These are phyloP conservation scores for Saitozyma sp. DNA, from an alignment of 768 basidiomycete species.

Conservation along the genomic window DNA sequence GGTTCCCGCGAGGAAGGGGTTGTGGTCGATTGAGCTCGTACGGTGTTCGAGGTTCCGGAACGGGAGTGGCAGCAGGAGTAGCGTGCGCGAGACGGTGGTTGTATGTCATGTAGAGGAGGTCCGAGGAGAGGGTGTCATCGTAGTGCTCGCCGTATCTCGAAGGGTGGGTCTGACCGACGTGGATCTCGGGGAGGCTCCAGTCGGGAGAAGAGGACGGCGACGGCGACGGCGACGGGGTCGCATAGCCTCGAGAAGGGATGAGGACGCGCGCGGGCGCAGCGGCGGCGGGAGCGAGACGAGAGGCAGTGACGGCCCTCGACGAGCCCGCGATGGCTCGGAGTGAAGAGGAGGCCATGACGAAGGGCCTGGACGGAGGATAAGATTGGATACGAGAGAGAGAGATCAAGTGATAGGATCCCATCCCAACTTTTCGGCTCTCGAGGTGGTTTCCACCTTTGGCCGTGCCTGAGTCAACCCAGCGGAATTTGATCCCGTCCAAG, in stretches of 20 bases:
- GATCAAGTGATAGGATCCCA: too few relatives aligned
- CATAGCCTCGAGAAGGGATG: conserved; percentile 1
- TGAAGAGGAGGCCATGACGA: conserved; percentile 7
- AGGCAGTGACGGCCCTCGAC: neutral
- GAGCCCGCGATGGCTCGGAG: conserved; percentile 9
- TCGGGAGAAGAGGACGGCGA: conserved; percentile 9
- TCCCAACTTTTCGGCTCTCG: too few relatives aligned
- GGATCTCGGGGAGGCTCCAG: conserved; percentile 43
- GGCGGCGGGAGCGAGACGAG: neutral
- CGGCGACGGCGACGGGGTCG: conserved; percentile 6
- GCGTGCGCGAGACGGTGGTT: conserved; percentile 58
- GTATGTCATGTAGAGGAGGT: conserved; percentile 95
- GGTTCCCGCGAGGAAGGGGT: conserved; percentile 64
- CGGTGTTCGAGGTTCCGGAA: conserved; percentile 61
- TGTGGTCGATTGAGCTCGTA: conserved; percentile 78
- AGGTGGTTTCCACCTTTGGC: too few relatives aligned
- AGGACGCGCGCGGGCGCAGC: neutral
- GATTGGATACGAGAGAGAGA: too few relatives aligned
- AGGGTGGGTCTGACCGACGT: conserved; percentile 50
- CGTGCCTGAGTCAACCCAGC: too few relatives aligned
- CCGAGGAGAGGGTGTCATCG: conserved; percentile 72
- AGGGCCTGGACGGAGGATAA: neutral
- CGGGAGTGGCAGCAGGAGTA: conserved; percentile 56
- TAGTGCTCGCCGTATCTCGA: conserved; percentile 83
- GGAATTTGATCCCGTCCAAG: too few relatives aligned